A percentile compares a stretch with the other conserved stretches of the same genome.
Conservation (phyloP, 164 flowering plant genomes). For the Aristolochia contorta region DNA sequence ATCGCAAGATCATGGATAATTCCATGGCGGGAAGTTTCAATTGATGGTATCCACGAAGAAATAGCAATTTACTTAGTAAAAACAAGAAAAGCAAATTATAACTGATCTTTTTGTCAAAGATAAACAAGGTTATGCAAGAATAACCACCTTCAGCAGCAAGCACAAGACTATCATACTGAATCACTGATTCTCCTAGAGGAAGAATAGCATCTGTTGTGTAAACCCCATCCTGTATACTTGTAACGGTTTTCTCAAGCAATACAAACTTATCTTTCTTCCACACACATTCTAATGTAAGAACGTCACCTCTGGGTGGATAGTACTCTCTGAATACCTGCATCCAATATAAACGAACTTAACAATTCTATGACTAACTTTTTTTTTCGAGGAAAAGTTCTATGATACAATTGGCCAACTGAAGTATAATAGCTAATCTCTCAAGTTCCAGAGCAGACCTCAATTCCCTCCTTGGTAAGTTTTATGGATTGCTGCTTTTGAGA, state of each 20-base stretch:
- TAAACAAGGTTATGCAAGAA: background rate
- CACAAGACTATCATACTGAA: conserved; percentile 39
- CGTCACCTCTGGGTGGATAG: conserved; percentile 41
- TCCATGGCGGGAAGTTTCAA: too few relatives aligned
- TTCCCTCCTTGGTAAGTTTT: conserved; percentile 44
- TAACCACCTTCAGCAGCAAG: conserved; percentile 48
- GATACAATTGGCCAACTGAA: background rate
- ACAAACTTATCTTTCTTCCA: conserved; percentile 64
- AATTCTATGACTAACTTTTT: too few relatives aligned
- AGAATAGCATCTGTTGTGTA: conserved; percentile 7
- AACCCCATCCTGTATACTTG: conserved; percentile 16
- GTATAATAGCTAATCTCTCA: background rate
- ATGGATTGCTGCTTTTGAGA: conserved; percentile 52
- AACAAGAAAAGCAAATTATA: too few relatives aligned
- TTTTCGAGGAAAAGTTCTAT: background rate
- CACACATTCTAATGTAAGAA: conserved; percentile 37
- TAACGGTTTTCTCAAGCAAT: conserved; percentile 33
- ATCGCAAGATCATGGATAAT: too few relatives aligned
- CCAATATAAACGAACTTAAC: background rate
- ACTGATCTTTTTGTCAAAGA: too few relatives aligned
- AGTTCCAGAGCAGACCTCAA: conserved; percentile 44
- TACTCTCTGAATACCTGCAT: conserved; percentile 65
- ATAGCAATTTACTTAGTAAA: too few relatives aligned
- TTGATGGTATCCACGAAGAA: too few relatives aligned
- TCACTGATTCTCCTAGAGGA: conserved; percentile 10